Evolutionary conservation across 148 eudicot species (phyloP).

Genomic region (Nepenthes mirabilis): DNA sequence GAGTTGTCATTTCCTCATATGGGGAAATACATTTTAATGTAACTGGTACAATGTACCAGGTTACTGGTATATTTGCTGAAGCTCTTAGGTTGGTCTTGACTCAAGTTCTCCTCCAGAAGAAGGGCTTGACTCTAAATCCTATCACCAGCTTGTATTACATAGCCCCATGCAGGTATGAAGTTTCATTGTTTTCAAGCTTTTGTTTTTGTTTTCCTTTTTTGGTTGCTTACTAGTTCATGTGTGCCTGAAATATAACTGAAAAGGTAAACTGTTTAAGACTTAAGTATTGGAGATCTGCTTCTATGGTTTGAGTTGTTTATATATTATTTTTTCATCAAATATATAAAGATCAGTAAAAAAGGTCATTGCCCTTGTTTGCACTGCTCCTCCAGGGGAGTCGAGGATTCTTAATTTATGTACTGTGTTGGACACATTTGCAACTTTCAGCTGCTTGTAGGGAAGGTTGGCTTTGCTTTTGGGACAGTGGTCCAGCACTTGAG

Average conservation of each 20-base stretch:
- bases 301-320: too few relatives aligned
- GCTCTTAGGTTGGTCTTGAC: constrained; percentile 69
- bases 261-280: too few relatives aligned
- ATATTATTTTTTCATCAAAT: too few relatives aligned
- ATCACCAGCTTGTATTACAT: constrained; percentile 84
- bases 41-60: constrained; percentile 68
- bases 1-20: constrained; percentile 71
- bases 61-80: constrained; percentile 75
- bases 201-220: background rate
- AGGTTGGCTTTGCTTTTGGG: background rate
- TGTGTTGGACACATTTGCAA: background rate
- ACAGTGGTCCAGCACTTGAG: too few relatives aligned
- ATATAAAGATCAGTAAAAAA: too few relatives aligned
- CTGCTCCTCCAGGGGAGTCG: too few relatives aligned
- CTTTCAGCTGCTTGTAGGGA: background rate
- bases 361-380: too few relatives aligned
- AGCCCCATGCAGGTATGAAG: constrained; percentile 75
- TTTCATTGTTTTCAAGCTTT: background rate
- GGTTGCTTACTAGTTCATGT: too few relatives aligned
- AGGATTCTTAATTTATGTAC: too few relatives aligned
- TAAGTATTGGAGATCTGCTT: too few relatives aligned
- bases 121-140: constrained; percentile 70
- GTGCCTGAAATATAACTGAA: too few relatives aligned
- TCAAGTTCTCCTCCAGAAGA: constrained; percentile 74
- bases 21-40: constrained; percentile 77